Evolutionary conservation across 495 filamentous ascomycete species (phyloP).

Genomic region (Neurospora intermedia): DNA sequence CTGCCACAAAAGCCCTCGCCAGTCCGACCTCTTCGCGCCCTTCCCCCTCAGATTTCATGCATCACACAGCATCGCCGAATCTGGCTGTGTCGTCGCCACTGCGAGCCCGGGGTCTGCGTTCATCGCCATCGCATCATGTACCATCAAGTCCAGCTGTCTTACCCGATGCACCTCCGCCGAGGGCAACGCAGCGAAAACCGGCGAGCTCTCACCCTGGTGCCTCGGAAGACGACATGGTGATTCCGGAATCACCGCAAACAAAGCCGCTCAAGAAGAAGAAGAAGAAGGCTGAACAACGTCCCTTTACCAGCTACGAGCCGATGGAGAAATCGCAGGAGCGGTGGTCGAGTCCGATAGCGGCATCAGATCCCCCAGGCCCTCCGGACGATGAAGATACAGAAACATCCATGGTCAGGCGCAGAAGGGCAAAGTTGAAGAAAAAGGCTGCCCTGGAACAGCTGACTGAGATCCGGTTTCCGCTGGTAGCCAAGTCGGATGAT

Average conservation of each 20-base stretch:
- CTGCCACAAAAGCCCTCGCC: constrained; percentile 22
- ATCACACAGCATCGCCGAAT: constrained; percentile 28
- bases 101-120: constrained; percentile 30
- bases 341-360: constrained; percentile 8
- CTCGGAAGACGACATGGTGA: constrained; percentile 8
- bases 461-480: constrained; percentile 25
- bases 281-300: constrained; percentile 12
- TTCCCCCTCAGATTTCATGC: constrained; percentile 29
- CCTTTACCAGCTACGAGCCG: constrained; percentile 22
- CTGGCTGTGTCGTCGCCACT: constrained; percentile 31
- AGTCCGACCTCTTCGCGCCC: constrained; percentile 42
- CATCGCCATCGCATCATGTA: constrained; percentile 17
- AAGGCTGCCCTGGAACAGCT: constrained; percentile 28
- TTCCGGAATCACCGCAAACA: constrained; percentile 17
- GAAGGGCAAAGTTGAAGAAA: constrained; percentile 19
- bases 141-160: constrained; percentile 28
- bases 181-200: background rate
- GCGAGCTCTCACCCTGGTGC: constrained; percentile 10
- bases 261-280: constrained; percentile 1
- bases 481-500: constrained; percentile 14
- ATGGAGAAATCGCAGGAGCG: constrained; percentile 26
- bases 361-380: background rate
- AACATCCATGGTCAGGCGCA: constrained; percentile 7
- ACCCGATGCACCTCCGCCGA: constrained; percentile 3
- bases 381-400: constrained; percentile 17